A percentile compares a stretch with the other conserved stretches of the same genome.
These are phyloP conservation scores for Podospora didyma DNA, from an alignment of 495 filamentous ascomycete species.

Conservation along the genomic window DNA sequence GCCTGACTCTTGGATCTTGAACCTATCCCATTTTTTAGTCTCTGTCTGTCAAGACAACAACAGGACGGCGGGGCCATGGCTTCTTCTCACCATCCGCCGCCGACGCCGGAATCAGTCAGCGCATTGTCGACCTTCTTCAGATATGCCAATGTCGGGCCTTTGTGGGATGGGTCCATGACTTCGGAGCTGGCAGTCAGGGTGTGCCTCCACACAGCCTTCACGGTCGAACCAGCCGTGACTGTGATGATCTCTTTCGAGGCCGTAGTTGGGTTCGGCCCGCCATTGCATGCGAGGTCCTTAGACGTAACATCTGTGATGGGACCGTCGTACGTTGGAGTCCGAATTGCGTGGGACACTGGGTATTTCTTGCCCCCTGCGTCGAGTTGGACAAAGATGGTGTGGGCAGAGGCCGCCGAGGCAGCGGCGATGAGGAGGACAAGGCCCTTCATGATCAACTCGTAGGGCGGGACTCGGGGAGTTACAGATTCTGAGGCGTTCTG, in stretches of 20 bases:
- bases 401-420: conserved; percentile 39
- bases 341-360: conserved; percentile 31
- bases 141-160: conserved; percentile 48
- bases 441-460: conserved; percentile 18
- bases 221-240: conserved; percentile 45
- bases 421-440: conserved; percentile 25
- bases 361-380: conserved; percentile 34
- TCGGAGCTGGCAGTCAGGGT: conserved; percentile 43
- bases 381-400: conserved; percentile 56
- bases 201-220: conserved; percentile 48
- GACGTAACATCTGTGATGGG: conserved; percentile 52
- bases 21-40: conserved; percentile 4
- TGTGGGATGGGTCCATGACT: conserved; percentile 48
- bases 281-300: conserved; percentile 51
- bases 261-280: conserved; percentile 50
- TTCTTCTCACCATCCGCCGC: conserved; percentile 35
- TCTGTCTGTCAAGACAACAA: not conserved
- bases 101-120: conserved; percentile 37
- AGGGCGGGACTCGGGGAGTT: not conserved
- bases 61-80: not conserved
- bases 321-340: conserved; percentile 39
- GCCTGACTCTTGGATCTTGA: conserved; percentile 30
- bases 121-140: conserved; percentile 49
- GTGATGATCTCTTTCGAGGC: conserved; percentile 42
- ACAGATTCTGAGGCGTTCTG: not conserved